A percentile compares a stretch with the other conserved stretches of the same genome.
These are phyloP conservation scores for Tanacetum coccineum DNA, from an alignment of 129 eudicot genomes.

Conservation along the genomic window DNA sequence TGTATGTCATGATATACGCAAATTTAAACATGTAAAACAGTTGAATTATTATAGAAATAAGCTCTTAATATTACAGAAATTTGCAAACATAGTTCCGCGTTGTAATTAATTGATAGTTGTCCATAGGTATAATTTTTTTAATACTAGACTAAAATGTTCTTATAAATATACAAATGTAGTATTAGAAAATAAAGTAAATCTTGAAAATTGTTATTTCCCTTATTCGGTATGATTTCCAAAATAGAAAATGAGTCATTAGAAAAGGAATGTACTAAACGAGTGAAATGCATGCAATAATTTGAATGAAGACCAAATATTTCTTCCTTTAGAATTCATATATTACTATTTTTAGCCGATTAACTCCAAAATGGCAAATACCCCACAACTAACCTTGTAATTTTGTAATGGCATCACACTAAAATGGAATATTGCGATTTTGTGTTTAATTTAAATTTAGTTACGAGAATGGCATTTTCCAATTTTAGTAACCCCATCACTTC, in stretches of 20 bases:
- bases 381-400: constrained; percentile 21
- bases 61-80: no score
- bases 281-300: constrained; percentile 18
- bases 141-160: no score
- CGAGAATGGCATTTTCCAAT: constrained; percentile 22
- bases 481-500: constrained; percentile 32
- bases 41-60: no score
- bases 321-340: constrained; percentile 26
- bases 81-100: no score
- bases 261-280: constrained; percentile 3
- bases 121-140: no score
- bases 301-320: constrained; percentile 29
- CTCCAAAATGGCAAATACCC: constrained; percentile 26
- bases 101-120: no score
- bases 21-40: no score
- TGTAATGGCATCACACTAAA: constrained; percentile 23
- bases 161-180: no score
- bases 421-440: constrained; percentile 20
- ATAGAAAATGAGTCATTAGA: constrained; percentile 15
- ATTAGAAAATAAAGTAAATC: constrained; percentile 22
- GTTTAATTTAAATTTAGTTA: constrained; percentile 6
- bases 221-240: constrained; percentile 22
- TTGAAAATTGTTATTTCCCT: constrained; percentile 8
- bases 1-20: no score
- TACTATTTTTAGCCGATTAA: constrained; percentile 20